phyloP scores from a whole-genome alignment of 2,329 filamentous ascomycete genomes.

The Seiridium unicorne region DNA sequence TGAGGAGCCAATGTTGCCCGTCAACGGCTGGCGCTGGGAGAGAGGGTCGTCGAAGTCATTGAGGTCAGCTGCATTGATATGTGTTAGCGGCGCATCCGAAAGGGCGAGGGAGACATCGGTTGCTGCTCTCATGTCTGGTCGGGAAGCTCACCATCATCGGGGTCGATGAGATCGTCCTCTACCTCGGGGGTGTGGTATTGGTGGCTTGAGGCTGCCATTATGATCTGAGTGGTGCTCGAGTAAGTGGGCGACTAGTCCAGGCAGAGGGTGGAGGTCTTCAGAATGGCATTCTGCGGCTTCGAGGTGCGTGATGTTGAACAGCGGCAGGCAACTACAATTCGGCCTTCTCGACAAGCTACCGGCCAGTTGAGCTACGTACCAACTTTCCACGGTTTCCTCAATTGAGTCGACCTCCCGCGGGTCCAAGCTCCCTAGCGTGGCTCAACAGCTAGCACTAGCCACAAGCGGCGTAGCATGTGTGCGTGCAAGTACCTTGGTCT shows the following conservation, averaged over 20 bases:
- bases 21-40: constrained; percentile 68
- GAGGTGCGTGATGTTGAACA: neutral
- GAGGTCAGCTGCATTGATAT: constrained; percentile 62
- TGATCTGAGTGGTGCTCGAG: neutral
- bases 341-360: too few species aligned
- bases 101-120: neutral
- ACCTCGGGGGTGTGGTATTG: constrained; percentile 62
- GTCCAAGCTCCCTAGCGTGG: constrained; percentile 1
- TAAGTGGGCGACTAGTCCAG: neutral
- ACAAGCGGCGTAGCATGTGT: neutral
- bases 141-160: constrained; percentile 65
- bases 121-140: neutral
- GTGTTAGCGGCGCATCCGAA: neutral
- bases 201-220: constrained; percentile 47
- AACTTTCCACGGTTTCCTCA: constrained; percentile 10
- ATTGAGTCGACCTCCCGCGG: neutral
- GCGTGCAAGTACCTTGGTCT: too few species aligned
- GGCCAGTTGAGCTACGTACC: neutral
- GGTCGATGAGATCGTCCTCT: constrained; percentile 69
- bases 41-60: constrained; percentile 92
- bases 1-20: constrained; percentile 74
- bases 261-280: neutral
- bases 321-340: neutral
- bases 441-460: neutral
- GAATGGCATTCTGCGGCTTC: too few species aligned